These are phyloP conservation scores for Gossypioides kirkii DNA, from an alignment of 345 rosid species.

Conservation along the genomic window DNA sequence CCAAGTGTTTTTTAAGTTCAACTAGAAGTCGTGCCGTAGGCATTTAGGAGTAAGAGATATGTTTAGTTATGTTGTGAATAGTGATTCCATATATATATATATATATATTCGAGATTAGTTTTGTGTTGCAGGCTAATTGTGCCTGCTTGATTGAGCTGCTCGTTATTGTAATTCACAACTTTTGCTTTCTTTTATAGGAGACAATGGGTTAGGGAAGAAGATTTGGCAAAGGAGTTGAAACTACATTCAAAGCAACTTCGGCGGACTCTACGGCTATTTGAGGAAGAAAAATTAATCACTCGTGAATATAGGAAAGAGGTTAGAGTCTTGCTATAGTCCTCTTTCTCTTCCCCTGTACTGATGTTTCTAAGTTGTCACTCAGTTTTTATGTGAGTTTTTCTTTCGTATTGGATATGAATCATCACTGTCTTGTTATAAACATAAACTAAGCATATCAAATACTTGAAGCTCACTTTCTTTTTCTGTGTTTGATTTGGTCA, in stretches of 20 bases:
- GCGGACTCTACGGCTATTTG: conserved; percentile 59
- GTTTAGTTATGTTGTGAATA: background rate
- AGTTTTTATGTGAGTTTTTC: background rate
- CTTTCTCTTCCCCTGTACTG: background rate
- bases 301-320: conserved; percentile 90
- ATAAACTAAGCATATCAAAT: background rate
- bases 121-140: background rate
- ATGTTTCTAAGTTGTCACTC: background rate
- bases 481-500: conserved; percentile 13
- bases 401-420: background rate
- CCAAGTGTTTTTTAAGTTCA: background rate
- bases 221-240: conserved; percentile 80
- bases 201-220: conserved; percentile 96
- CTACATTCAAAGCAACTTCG: conserved; percentile 82
- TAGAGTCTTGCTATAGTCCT: conserved; percentile 9
- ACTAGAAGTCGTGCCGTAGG: background rate
- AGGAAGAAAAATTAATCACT: conserved; percentile 71
- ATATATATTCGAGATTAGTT: background rate
- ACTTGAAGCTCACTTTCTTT: background rate
- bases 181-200: conserved; percentile 39
- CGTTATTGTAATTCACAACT: background rate
- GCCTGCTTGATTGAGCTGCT: background rate
- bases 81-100: background rate
- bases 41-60: background rate
- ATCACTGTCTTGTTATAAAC: background rate